These are phyloP conservation scores for Podospora pseudocomata DNA, from an alignment of 495 filamentous ascomycete species.

Conservation along the genomic window DNA sequence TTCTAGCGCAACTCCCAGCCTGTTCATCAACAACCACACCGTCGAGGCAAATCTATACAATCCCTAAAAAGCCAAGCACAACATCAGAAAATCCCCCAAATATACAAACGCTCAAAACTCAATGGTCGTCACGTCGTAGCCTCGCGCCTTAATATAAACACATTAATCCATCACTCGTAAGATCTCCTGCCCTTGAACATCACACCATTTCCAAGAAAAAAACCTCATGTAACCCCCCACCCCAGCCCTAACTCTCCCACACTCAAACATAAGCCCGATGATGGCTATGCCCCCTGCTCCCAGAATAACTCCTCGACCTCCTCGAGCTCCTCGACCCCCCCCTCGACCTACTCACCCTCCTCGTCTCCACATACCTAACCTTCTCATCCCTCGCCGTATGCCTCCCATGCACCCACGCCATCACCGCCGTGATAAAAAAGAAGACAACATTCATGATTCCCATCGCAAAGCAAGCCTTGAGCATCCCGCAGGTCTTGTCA, in stretches of 20 bases:
- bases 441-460: constrained; percentile 84
- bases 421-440: constrained; percentile 68
- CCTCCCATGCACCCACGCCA: constrained; percentile 57
- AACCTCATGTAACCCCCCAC: not conserved
- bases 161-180: not conserved
- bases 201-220: not conserved
- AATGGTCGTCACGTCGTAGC: not conserved
- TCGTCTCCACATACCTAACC: constrained; percentile 4
- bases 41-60: not conserved
- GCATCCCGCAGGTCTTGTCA: constrained; percentile 80
- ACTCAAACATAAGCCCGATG: constrained; percentile 14
- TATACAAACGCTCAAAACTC: not conserved
- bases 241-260: not conserved
- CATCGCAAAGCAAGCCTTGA: constrained; percentile 81
- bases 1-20: too few species aligned
- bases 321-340: not conserved
- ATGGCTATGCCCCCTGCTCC: constrained; percentile 7
- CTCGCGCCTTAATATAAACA: not conserved
- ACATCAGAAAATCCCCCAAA: not conserved
- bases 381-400: constrained; percentile 18
- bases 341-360: constrained; percentile 2
- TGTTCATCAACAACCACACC: too few species aligned
- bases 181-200: too few species aligned
- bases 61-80: too few species aligned
- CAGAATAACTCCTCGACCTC: constrained; percentile 12